Evolutionary conservation across 805 yeast genomes (phyloP).

Genomic region (Kodamaea nitidulidarum): DNA sequence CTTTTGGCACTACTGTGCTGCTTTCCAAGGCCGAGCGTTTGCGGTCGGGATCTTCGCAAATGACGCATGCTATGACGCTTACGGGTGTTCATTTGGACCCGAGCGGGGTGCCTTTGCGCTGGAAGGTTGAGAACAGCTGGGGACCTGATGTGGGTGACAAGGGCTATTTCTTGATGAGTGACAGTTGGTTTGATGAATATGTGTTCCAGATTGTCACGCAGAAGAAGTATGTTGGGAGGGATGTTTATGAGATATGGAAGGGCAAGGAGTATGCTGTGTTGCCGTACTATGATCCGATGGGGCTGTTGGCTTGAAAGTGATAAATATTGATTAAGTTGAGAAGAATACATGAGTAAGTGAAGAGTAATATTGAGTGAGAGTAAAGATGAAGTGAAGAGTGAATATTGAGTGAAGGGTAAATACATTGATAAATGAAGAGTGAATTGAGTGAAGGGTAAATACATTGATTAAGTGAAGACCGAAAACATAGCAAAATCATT

Average conservation of each 20-base stretch:
- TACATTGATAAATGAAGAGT: no score
- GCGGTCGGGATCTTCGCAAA: conserved; percentile 62
- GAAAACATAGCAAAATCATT: no score
- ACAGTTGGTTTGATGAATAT: conserved; percentile 41
- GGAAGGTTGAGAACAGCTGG: conserved; percentile 46
- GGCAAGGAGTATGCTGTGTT: conserved; percentile 27
- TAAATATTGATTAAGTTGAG: no score
- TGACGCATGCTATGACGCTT: conserved; percentile 90
- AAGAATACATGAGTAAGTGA: no score
- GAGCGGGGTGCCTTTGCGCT: conserved; percentile 36
- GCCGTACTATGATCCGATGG: conserved; percentile 43
- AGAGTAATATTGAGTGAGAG: no score
- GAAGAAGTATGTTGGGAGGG: conserved; percentile 34
- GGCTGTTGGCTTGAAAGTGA: conserved; percentile 38
- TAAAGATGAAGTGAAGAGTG: no score
- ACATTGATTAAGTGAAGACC: no score
- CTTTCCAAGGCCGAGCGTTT: conserved; percentile 66
- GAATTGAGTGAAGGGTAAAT: no score
- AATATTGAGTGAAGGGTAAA: no score
- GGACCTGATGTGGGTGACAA: conserved; percentile 38
- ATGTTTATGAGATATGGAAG: conserved; percentile 35
- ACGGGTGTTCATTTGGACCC: conserved; percentile 76
- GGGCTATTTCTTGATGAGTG: conserved; percentile 43
- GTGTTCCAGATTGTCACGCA: conserved; percentile 40
- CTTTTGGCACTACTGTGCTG: conserved; percentile 49